Evolutionary conservation across 805 yeast species (phyloP), one percentile per base, ranked within the genome.

Genomic region (Candida dendrica): DNA sequence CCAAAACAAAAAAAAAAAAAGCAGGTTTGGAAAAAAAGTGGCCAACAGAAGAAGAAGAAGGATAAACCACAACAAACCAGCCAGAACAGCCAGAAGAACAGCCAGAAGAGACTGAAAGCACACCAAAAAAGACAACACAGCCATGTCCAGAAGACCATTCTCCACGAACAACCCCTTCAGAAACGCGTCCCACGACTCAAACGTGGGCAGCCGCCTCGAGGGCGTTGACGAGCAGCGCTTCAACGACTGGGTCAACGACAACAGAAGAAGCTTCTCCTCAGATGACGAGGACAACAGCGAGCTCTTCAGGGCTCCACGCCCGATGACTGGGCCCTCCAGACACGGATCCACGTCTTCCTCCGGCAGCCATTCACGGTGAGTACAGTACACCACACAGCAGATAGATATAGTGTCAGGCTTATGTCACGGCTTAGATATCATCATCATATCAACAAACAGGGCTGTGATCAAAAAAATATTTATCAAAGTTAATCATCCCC

Each of bases 131-230:
- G 27, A 8, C 10, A 24, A 8, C 13, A 27, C n/a, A 9, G 13
- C 8, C n/a, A 27, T 27, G 30, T 27, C 30, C 30, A 27, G 30
- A 24, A 63, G 72, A 48, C 72, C 69, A 2, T 64, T 79, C 41
- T 81, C 89, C 6, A 67, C 79, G 3, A 80, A 80, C 58, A 84
- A 84, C 51, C 91, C 91, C n/a, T 84, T 84, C 60, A 72, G 91
- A 54, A 67, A 68, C 42, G 71, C 69, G 6, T 53, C 68, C 34
- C 46, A 39, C 36, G 54, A 61, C 49, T 47, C 65, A 49, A 48
- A 44, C 44, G 64, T 56, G 31, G 40, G 56, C n/a, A 58, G 63
- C 8, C 27, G 19, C 9, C 54, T 26, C 47, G 44, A 32, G 56
- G 47, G 33, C 49, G 60, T 36, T 50, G 58, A 41, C 44, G 64